These are phyloP conservation scores for Xylariales sp. DNA, from an alignment of 2,329 filamentous ascomycete genomes.

Conservation along the genomic window DNA sequence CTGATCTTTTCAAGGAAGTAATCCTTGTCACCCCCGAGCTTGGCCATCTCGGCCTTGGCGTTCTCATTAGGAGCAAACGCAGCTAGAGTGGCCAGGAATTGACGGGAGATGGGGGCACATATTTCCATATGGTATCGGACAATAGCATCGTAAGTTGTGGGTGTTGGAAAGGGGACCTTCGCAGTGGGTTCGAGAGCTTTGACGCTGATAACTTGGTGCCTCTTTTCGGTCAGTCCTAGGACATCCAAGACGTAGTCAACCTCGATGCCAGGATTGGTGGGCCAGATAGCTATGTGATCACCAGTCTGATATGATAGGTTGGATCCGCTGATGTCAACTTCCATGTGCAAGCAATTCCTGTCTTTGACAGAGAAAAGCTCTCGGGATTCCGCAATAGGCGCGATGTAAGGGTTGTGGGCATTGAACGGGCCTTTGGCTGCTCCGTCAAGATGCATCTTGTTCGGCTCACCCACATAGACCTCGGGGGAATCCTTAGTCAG, in stretches of 20 bases:
- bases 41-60: slow-evolving; percentile 81
- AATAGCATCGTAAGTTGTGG: slow-evolving; percentile 92
- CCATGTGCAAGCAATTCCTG: slow-evolving; percentile 94
- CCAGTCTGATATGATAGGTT: slow-evolving; percentile 93
- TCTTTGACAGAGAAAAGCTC: slow-evolving; percentile 88
- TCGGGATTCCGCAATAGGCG: slow-evolving; percentile 83
- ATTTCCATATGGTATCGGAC: slow-evolving; percentile 96
- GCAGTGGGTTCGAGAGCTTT: slow-evolving; percentile 92
- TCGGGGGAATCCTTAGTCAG: slow-evolving; percentile 69
- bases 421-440: slow-evolving; percentile 85
- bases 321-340: slow-evolving; percentile 84
- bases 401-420: slow-evolving; percentile 94
- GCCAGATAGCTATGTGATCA: slow-evolving; percentile 97
- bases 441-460: slow-evolving; percentile 90
- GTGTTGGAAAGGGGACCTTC: slow-evolving; percentile 95
- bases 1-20: slow-evolving; percentile 87
- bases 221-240: slow-evolving; percentile 71
- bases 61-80: slow-evolving; percentile 84
- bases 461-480: slow-evolving; percentile 94
- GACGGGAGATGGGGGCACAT: slow-evolving; percentile 89
- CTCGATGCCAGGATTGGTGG: slow-evolving; percentile 87
- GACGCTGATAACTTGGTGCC: slow-evolving; percentile 76
- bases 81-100: slow-evolving; percentile 83
- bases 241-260: slow-evolving; percentile 84
- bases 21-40: slow-evolving; percentile 87